Conservation (phyloP, 1,284 basidiomycete species). For the Puccinia hordei region DNA sequence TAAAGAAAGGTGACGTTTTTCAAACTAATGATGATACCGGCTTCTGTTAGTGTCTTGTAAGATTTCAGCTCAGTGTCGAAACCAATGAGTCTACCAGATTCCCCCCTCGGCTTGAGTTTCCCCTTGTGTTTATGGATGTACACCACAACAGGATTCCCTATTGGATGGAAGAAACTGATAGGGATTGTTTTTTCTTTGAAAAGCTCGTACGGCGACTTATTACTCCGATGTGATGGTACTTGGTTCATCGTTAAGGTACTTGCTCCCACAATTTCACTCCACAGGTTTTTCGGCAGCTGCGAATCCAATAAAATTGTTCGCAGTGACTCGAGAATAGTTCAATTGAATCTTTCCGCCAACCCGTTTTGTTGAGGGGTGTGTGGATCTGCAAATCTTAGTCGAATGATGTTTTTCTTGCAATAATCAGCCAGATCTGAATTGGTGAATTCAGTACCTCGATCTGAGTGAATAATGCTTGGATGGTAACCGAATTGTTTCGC, state of each 20-base stretch:
- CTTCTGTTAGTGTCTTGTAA: too few relatives aligned
- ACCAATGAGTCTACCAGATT: too few relatives aligned
- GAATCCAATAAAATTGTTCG: not conserved
- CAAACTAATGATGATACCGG: too few relatives aligned
- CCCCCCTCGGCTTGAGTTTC: slow-evolving; percentile 1
- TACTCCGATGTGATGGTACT: too few relatives aligned
- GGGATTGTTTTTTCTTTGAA: too few relatives aligned
- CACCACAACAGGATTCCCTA: not conserved
- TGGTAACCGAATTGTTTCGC: not conserved
- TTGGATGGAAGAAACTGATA: not conserved
- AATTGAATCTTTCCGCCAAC: slow-evolving; percentile 2
- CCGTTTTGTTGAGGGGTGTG: slow-evolving; percentile 21
- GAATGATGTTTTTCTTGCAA: not conserved
- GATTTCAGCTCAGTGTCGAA: not conserved
- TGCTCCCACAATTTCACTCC: not conserved
- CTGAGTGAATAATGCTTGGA: not conserved
- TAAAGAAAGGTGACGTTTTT: too few relatives aligned
- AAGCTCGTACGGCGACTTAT: too few relatives aligned
- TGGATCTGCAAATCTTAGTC: not conserved
- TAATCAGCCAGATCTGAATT: not conserved
- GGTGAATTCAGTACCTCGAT: slow-evolving; percentile 17
- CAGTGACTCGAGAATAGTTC: slow-evolving; percentile 5
- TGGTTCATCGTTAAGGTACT: not conserved
- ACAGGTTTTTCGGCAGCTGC: not conserved
- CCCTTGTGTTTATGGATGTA: not conserved